Base-by-base conservation (phyloP, 2,329 filamentous ascomycete genomes). In the Beauveria medogensis region DNA sequence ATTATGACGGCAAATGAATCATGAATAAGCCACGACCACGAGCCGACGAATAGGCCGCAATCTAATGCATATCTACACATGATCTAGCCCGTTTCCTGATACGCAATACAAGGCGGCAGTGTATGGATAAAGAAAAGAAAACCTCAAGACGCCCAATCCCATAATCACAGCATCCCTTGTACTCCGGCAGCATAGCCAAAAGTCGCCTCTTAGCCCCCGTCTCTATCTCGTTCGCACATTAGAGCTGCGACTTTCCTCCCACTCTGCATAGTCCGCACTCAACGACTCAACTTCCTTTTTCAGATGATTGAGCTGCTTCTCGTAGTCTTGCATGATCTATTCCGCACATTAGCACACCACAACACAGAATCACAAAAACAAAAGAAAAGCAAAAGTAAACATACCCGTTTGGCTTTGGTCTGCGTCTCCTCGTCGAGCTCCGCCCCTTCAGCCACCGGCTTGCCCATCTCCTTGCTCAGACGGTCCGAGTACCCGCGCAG, bases 261-360 rank as follows among this genome's bases (percentile, higher is more conserved):
- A 85, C 28, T 79, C 75, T 14, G 78, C 75, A 63, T 80, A 84
- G 63, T 85, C 83, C 47, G 80, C 77, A 66, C 82, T 82, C 65
- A 86, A 78, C 55, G 82, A 79, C 69, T 88, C 86, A 16, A 87
- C 78, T 70, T 91, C 87, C 70, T 86, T 87, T 73, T 86, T 89
- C 64, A 95, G 78, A 70, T 92, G 88, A 69, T 83, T 79, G 40
- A 94, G 79, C 76, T 93, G 90, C 71, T 87, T 89, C 71, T 92
- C 88, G 72, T 92, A 93, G 69, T 92, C 89, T 68, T 89, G 87
- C 67, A 93, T 75, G 52, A 93, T 87, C 88, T 91, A 64, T 28
- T 6, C 30, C 51, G 22, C 34, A 52, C 28, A 14, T 52, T 22
- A 37, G 28, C 28, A 37, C 10, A 37, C n/a, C 48, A 14, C 34